Evolutionary conservation across 768 basidiomycete species (phyloP).

Genomic region (Tulasnella sp.): DNA sequence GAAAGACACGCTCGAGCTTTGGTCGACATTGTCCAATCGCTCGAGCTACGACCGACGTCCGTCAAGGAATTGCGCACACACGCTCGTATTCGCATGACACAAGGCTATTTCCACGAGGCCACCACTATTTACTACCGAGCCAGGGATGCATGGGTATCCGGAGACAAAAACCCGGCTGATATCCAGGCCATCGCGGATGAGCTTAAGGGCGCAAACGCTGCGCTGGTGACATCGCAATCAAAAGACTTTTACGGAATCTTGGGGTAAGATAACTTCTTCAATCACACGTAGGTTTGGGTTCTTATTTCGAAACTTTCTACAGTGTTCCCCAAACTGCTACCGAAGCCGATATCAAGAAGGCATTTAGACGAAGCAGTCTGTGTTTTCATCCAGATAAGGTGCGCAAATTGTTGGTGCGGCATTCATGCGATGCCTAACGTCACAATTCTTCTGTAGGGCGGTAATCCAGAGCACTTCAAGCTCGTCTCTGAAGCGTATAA

Average conservation of each 20-base stretch:
- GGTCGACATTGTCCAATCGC: slow-evolving; percentile 56
- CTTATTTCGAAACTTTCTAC: slow-evolving; percentile 19
- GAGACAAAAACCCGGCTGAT: slow-evolving; percentile 49
- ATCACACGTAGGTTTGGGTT: not conserved
- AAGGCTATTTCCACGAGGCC: slow-evolving; percentile 62
- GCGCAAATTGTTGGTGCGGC: slow-evolving; percentile 5
- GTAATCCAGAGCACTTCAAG: slow-evolving; percentile 95
- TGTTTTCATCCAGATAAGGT: slow-evolving; percentile 49
- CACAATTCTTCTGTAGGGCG: slow-evolving; percentile 44
- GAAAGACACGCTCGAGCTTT: slow-evolving; percentile 57
- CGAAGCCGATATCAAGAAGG: slow-evolving; percentile 79
- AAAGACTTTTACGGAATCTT: slow-evolving; percentile 86
- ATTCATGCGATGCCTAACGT: not conserved
- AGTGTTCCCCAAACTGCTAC: slow-evolving; percentile 48
- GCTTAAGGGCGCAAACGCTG: slow-evolving; percentile 70
- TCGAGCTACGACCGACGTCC: slow-evolving; percentile 48
- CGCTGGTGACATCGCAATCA: slow-evolving; percentile 76
- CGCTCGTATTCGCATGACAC: slow-evolving; percentile 63
- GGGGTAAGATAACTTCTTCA: slow-evolving; percentile 21
- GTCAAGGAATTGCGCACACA: slow-evolving; percentile 84
- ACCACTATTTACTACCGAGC: slow-evolving; percentile 72
- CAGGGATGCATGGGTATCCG: slow-evolving; percentile 52
- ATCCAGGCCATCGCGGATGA: slow-evolving; percentile 32
- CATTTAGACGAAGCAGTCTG: slow-evolving; percentile 76
- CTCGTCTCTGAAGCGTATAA: slow-evolving; percentile 71